Conservation (phyloP, 257 asterid species). For the Solanum okadae region DNA sequence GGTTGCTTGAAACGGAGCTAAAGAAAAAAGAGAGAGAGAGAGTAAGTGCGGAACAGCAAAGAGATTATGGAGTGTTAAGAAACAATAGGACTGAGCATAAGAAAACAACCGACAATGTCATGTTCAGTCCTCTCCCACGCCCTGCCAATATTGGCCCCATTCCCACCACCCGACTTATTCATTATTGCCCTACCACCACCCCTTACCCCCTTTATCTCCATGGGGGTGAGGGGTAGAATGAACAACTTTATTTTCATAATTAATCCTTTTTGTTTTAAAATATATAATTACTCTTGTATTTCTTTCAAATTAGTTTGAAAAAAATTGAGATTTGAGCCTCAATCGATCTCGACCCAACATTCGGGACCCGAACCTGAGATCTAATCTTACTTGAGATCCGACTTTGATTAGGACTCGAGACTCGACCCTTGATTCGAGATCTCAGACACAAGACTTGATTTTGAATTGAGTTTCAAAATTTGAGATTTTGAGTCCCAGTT, state of each 20-base stretch:
- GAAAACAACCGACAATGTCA: constrained; percentile 94
- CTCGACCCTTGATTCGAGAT: background rate
- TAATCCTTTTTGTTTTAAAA: background rate
- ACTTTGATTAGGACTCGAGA: background rate
- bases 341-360: background rate
- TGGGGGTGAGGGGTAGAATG: background rate
- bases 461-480: background rate
- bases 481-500: background rate
- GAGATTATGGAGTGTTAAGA: constrained; percentile 9
- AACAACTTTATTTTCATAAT: background rate
- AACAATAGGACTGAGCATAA: constrained; percentile 21
- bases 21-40: background rate
- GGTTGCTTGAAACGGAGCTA: constrained; percentile 93
- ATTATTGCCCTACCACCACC: constrained; percentile 36
- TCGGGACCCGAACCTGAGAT: background rate
- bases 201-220: background rate
- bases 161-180: constrained; percentile 56
- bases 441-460: background rate
- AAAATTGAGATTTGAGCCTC: background rate
- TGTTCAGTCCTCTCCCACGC: constrained; percentile 99
- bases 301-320: background rate
- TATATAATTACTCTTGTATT: background rate
- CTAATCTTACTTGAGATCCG: background rate
- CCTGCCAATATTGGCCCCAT: constrained; percentile 58
- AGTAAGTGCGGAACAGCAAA: background rate